phyloP scores from a whole-genome alignment of 495 filamentous ascomycete species.

The Neurospora sp. region DNA sequence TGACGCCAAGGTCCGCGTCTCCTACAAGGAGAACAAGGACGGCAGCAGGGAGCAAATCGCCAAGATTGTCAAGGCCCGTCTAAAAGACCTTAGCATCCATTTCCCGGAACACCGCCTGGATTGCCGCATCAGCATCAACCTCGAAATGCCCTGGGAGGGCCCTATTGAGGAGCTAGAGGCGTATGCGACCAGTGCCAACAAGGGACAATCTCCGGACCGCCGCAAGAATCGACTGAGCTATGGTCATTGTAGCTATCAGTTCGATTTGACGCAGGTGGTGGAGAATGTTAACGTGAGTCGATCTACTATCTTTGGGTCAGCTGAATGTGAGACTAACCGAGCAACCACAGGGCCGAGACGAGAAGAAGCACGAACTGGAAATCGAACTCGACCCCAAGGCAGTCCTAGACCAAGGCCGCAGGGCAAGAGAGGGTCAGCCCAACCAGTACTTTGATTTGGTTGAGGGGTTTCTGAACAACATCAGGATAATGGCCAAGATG shows the following conservation, averaged over 20 bases:
- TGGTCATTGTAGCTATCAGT: conserved; percentile 69
- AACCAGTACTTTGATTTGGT: conserved; percentile 67
- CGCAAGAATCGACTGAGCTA: conserved; percentile 88
- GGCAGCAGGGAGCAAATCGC: conserved; percentile 45
- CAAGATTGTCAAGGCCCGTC: conserved; percentile 78
- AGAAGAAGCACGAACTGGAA: conserved; percentile 84
- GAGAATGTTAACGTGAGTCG: conserved; percentile 41
- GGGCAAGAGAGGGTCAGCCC: conserved; percentile 44
- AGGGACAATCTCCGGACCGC: conserved; percentile 47
- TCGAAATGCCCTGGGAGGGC: conserved; percentile 81
- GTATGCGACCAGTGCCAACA: conserved; percentile 19
- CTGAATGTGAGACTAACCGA: neutral
- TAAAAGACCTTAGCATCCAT: conserved; percentile 76
- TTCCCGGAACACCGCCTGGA: conserved; percentile 65
- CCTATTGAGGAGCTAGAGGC: conserved; percentile 45
- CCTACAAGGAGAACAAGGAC: conserved; percentile 48
- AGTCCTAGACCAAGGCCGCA: conserved; percentile 58
- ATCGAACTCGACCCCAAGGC: conserved; percentile 64
- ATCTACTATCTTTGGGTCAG: neutral
- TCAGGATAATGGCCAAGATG: conserved; percentile 49
- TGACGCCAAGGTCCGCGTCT: conserved; percentile 64
- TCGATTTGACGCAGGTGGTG: conserved; percentile 85
- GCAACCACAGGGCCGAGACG: conserved; percentile 23
- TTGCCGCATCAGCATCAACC: conserved; percentile 79
- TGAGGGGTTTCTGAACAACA: conserved; percentile 77